These are phyloP conservation scores for Cornus controversa DNA, from an alignment of 148 eudicot species.

Conservation along the genomic window DNA sequence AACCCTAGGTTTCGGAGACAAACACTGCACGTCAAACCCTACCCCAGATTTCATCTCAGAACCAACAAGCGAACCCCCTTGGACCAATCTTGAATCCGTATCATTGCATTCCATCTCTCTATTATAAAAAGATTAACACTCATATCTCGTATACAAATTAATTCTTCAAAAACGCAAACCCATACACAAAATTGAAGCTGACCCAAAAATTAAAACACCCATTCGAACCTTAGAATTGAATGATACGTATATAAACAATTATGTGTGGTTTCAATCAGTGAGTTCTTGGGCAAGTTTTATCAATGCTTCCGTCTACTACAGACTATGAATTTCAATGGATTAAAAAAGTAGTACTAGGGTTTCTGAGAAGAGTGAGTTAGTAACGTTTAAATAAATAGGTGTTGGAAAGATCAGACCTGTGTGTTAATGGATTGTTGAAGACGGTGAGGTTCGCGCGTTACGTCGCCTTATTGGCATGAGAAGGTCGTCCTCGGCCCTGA, in stretches of 20 bases:
- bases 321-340: neutral
- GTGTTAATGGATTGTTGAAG: neutral
- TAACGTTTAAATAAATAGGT: neutral
- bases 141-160: neutral
- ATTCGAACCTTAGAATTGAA: slow-evolving; percentile 8
- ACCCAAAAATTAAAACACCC: neutral
- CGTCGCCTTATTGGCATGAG: neutral
- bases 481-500: slow-evolving; percentile 5
- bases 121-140: neutral
- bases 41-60: slow-evolving; percentile 21
- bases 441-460: neutral
- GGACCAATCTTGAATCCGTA: slow-evolving; percentile 1
- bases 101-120: slow-evolving; percentile 17
- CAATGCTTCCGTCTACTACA: slow-evolving; percentile 4
- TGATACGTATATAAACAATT: slow-evolving; percentile 3
- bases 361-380: slow-evolving; percentile 3
- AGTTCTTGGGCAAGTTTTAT: neutral
- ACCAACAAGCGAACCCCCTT: slow-evolving; percentile 8
- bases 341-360: neutral
- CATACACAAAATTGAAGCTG: neutral
- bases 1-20: slow-evolving; percentile 21
- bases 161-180: neutral
- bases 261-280: slow-evolving; percentile 1
- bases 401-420: slow-evolving; percentile 19
- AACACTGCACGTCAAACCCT: slow-evolving; percentile 31